Base-by-base conservation (phyloP, 1,139 yeast genomes). In the Kodamaea sp. region DNA sequence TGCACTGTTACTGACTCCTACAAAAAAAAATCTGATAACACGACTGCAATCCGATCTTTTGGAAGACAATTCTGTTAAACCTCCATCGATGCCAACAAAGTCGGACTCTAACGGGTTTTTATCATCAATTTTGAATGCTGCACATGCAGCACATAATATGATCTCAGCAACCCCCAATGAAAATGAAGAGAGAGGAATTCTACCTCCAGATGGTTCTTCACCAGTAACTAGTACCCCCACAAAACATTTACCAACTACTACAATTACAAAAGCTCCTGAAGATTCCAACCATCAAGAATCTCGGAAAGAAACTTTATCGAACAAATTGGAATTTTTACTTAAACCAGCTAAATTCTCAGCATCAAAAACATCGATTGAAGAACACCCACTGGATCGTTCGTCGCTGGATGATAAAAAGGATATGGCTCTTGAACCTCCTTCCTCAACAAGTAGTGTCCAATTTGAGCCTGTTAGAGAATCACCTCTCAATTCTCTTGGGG, bases 401-500 rank as follows among this genome's bases (percentile, higher is more conserved):
- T n/a, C 33, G 20, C 25, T 20, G 27, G 24, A 15, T 7, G 39
- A 32, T 3, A 25, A 29, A 20, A 37, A 39, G 11, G 41, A 37
- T 8, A 35, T 28, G 7, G 23, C 11, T 22, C 10, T 28, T 5
- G 22, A 25, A n/a, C 27, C 25, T n/a, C 6, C 29, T 11, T 30
- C 38, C 10, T 27, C 35, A 2, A 38, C 38, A 12, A 24, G 63
- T 8, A 58, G 58, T 39, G 66, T 71, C 12, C 78, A 72, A 36
- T 84, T 85, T 50, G 77, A 73, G 46, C 79, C 90, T 0, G 58
- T 84, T 1, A 65, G 81, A 31, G 70, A 75, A 44, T 66, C 79
- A 28, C 74, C 84, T 0, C 55, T 83, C 22, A 70, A 75, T 28
- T 79, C 94, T 0, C 58, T 87, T 47, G 96, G 96, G 1, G 69